Evolutionary conservation across 1,284 basidiomycete species (phyloP).

Genomic region (Tylopilus orsonianus): DNA sequence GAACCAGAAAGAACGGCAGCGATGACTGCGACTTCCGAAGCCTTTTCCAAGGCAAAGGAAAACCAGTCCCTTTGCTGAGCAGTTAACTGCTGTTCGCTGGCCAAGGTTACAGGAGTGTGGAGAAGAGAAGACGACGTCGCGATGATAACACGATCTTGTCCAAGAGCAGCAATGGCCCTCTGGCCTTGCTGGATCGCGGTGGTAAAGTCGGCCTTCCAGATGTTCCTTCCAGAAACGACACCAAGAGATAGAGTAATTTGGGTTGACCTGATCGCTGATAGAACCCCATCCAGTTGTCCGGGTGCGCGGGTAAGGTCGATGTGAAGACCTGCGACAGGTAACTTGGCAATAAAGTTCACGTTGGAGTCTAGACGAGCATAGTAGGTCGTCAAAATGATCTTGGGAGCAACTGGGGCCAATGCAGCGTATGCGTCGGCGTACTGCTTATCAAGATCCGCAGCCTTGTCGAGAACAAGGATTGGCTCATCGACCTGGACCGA

Average conservation of each 20-base stretch:
- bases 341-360: conserved; percentile 86
- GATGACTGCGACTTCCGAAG: conserved; percentile 85
- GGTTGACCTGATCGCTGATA: conserved; percentile 84
- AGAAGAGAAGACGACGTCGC: conserved; percentile 98
- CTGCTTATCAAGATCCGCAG: conserved; percentile 77
- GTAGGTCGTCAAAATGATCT: conserved; percentile 94
- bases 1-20: conserved; percentile 83
- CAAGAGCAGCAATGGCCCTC: conserved; percentile 83
- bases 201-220: conserved; percentile 98
- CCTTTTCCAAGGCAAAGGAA: conserved; percentile 98
- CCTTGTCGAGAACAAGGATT: conserved; percentile 90
- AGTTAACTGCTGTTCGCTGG: conserved; percentile 91
- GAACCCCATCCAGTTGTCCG: conserved; percentile 82
- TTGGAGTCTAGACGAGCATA: conserved; percentile 97
- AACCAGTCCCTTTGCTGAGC: conserved; percentile 96
- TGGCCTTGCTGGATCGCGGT: conserved; percentile 82
- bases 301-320: conserved; percentile 96
- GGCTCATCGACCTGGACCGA: conserved; percentile 99
- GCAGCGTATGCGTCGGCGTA: conserved; percentile 83
- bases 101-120: conserved; percentile 96
- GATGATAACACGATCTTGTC: conserved; percentile 86
- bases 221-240: conserved; percentile 97
- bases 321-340: conserved; percentile 94
- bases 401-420: conserved; percentile 82
- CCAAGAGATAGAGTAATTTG: conserved; percentile 89